Evolutionary conservation across 2,329 filamentous ascomycete species (phyloP).

Genomic region (Beauveria australis): DNA sequence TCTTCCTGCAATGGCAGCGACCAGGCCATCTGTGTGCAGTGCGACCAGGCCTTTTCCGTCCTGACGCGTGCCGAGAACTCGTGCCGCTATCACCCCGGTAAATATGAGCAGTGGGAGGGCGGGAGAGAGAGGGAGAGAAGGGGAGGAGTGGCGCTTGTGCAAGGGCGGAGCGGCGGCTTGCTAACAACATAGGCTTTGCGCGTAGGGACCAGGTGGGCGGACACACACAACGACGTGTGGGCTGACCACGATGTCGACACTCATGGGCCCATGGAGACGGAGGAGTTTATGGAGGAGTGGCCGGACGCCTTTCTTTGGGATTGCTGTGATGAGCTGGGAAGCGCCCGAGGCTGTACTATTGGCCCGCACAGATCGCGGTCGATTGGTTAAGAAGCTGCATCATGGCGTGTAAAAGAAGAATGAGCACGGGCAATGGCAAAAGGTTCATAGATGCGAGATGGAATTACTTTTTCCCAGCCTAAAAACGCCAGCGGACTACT

Average conservation of each 20-base stretch:
- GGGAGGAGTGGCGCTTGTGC: not conserved
- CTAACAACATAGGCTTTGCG: not conserved
- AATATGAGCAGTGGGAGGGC: not conserved
- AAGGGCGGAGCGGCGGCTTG: conserved; percentile 2
- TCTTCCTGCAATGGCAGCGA: not conserved
- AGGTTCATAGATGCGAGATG: not conserved
- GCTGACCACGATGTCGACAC: conserved; percentile 10
- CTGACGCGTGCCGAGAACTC: not conserved
- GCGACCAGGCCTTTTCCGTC: not conserved
- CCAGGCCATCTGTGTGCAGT: not conserved
- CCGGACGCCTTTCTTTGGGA: conserved; percentile 18
- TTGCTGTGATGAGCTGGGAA: conserved; percentile 15
- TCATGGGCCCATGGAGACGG: conserved; percentile 14
- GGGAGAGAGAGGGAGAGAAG: not conserved
- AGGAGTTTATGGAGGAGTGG: conserved; percentile 2
- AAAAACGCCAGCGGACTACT: conserved; percentile 7
- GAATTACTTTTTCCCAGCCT: conserved; percentile 10
- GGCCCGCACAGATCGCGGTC: not conserved
- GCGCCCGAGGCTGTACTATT: conserved; percentile 12
- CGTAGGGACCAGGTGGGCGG: not conserved
- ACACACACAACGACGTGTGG: conserved; percentile 12
- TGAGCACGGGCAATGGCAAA: not conserved
- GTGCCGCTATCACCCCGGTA: conserved; percentile 1
- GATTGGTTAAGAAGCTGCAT: no score
- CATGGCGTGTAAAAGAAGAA: not conserved